These are phyloP conservation scores for Umbellularia californica DNA, from an alignment of 164 flowering plant genomes.

Conservation along the genomic window DNA sequence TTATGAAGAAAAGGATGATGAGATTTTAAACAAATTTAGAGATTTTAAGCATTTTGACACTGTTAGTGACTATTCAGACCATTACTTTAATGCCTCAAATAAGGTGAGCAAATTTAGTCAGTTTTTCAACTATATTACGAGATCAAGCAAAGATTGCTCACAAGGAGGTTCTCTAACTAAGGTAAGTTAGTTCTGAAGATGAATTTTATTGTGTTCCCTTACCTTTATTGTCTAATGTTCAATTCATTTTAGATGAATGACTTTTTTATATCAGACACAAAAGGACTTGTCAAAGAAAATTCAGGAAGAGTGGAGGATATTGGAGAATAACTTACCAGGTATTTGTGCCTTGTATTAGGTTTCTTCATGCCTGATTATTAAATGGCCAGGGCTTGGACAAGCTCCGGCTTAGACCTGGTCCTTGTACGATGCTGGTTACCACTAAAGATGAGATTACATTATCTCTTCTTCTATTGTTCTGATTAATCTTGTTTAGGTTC, in stretches of 20 bases:
- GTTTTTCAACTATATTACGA: neutral
- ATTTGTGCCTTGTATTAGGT: neutral
- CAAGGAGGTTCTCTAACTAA: conserved; percentile 6
- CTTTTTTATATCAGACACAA: neutral
- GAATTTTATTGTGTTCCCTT: neutral
- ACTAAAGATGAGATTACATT: neutral
- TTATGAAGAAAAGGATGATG: conserved; percentile 6
- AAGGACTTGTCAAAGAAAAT: conserved; percentile 12
- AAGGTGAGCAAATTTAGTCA: neutral
- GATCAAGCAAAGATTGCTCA: neutral
- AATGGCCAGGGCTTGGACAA: too few relatives aligned
- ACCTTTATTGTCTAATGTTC: neutral
- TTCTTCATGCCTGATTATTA: neutral
- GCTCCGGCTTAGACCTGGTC: too few relatives aligned
- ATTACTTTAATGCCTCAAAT: neutral
- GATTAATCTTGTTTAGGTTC: neutral
- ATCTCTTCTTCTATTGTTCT: neutral
- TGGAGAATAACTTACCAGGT: conserved; percentile 17
- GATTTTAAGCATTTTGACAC: conserved; percentile 10
- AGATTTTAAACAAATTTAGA: conserved; percentile 3
- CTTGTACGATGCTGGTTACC: neutral
- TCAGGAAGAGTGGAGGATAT: conserved; percentile 14
- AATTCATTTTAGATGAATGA: neutral
- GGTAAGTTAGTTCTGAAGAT: neutral
- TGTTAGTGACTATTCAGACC: conserved; percentile 13